phyloP scores from a whole-genome alignment of 2,329 filamentous ascomycete species.

The Claviceps cyperi region DNA sequence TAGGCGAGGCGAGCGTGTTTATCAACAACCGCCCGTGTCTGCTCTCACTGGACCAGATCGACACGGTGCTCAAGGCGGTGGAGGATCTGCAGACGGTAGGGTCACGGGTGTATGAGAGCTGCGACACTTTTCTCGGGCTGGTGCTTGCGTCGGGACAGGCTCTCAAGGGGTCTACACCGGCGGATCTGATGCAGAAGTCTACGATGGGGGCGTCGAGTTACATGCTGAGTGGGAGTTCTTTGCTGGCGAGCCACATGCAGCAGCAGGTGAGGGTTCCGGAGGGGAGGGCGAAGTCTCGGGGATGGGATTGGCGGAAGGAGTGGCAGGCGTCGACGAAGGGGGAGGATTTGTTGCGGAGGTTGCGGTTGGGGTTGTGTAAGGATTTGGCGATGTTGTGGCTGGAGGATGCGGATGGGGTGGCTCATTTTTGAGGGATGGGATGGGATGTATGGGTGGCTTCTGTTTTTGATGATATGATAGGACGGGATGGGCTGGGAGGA shows the following conservation, averaged over 20 bases:
- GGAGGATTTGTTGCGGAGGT: conserved; percentile 53
- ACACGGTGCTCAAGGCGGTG: conserved; percentile 59
- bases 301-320: conserved; percentile 70
- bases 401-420: conserved; percentile 45
- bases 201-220: conserved; percentile 35
- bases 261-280: conserved; percentile 38
- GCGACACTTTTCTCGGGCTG: conserved; percentile 64
- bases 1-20: conserved; percentile 73
- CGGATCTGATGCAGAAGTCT: conserved; percentile 50
- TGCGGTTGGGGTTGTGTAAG: conserved; percentile 60
- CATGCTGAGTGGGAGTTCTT: conserved; percentile 58
- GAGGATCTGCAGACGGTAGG: conserved; percentile 69
- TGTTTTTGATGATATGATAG: too few relatives aligned
- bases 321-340: conserved; percentile 52
- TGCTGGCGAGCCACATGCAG: conserved; percentile 49
- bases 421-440: conserved; percentile 18
- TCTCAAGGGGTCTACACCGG: conserved; percentile 45
- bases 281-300: conserved; percentile 37
- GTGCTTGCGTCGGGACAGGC: conserved; percentile 58
- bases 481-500: neutral
- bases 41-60: conserved; percentile 59
- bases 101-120: conserved; percentile 55
- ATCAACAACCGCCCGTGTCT: conserved; percentile 41
- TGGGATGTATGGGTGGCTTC: neutral
- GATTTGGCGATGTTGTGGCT: conserved; percentile 60